Base-by-base conservation (phyloP, 139 green algal genomes). In the Eudorina sp. region DNA sequence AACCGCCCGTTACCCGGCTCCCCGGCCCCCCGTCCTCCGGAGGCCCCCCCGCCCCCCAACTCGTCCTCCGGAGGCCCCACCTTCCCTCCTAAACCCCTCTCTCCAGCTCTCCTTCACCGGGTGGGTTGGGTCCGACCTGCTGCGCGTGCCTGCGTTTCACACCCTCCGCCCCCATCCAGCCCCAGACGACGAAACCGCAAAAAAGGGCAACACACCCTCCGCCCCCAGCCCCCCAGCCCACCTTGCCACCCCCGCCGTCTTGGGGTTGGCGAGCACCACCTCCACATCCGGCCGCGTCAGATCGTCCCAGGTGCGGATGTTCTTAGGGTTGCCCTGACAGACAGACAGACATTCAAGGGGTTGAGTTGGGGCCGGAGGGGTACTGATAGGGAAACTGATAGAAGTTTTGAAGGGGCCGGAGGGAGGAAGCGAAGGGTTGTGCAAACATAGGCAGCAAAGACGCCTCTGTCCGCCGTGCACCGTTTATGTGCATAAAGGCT, bases 251-350 rank as follows among this genome's bases (percentile, higher is more conserved):
- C 96, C 96, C 31, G 95, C 96, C 6, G 96, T 98, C 89, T 98
- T 98, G 43, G 96, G 96, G 90, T 98, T 98, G 74, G 96, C 95
- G 7, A 94, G 93, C 53, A 98, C 92, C 3, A 97, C 89, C 29
- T 94, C 36, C 75, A 95, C 84, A 13, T 75, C 93, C 4, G 88
- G 84, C 43, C 85, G 88, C 34, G 88, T 89, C 2, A 98, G 91
- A 90, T 98, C 96, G 38, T 93, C 90, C 95, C 95, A 98, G 46
- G 85, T 90, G 5, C 83, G 45, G 55, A 98, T 96, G 76, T 93
- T 90, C 84, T 96, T 92, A 58, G 95, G 94, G 70, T 93, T 92
- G 72, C 91, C 91, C 81, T 87, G n/a, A 45, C 6, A 8, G n/a
- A 38, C 27, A 9, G 53, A 4, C 21, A 64, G 53, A n/a, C 21